Evolutionary conservation across 768 basidiomycete species (phyloP).

Genomic region (Russula foetens): DNA sequence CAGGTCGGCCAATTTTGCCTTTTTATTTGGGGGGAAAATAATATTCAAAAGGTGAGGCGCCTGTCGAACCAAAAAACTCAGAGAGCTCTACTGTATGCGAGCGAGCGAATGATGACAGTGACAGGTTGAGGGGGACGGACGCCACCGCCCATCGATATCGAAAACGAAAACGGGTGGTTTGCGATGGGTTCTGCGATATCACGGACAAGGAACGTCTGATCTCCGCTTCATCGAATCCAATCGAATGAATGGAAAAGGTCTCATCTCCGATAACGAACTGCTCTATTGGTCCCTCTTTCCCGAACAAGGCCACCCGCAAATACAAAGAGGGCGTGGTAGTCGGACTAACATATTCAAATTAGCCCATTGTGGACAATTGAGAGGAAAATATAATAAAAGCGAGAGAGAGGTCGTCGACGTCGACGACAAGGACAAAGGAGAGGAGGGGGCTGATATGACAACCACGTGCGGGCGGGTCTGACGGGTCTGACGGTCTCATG

Average conservation of each 20-base stretch:
- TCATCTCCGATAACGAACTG: conserved; percentile 4
- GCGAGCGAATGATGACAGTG: conserved; percentile 12
- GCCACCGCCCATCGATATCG: conserved; percentile 12
- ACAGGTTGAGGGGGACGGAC: neutral
- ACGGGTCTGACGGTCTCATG: too few species aligned
- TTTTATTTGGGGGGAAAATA: neutral
- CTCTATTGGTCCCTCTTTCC: neutral
- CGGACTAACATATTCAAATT: neutral
- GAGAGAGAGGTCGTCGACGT: too few species aligned
- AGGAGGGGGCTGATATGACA: neutral
- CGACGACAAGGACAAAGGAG: too few species aligned
- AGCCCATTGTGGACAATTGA: too few species aligned
- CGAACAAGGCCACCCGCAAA: neutral
- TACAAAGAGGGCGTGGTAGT: neutral
- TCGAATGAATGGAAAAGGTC: neutral
- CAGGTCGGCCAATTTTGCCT: neutral
- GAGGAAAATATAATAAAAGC: too few species aligned
- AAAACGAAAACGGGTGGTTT: too few species aligned
- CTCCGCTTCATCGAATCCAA: neutral
- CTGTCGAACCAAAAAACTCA: too few species aligned
- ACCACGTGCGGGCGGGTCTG: neutral
- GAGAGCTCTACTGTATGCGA: too few species aligned
- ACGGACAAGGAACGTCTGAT: neutral
- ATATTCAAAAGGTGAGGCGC: neutral
- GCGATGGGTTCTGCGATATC: neutral